Conservation (phyloP, 1,284 basidiomycete species). For the Golubevia pallescens region DNA sequence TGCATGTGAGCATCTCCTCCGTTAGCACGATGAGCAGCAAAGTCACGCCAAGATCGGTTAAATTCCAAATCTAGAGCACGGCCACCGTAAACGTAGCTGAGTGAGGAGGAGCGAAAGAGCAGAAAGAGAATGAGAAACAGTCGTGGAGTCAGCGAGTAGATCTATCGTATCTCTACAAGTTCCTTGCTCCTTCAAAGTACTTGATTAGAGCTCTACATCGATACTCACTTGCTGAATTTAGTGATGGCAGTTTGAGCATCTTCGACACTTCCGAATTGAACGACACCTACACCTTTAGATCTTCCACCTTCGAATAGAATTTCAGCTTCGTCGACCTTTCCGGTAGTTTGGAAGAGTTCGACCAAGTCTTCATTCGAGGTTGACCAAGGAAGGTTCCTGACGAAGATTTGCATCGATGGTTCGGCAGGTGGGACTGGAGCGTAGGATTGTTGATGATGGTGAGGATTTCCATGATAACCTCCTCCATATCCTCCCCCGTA, state of each 20-base stretch:
- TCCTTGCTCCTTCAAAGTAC: too few relatives aligned
- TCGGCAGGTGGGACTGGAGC: constrained; percentile 67
- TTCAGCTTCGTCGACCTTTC: constrained; percentile 89
- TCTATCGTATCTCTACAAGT: too few relatives aligned
- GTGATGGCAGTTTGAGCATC: constrained; percentile 90
- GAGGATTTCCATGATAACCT: too few relatives aligned
- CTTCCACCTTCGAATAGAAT: constrained; percentile 86
- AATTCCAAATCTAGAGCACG: constrained; percentile 46
- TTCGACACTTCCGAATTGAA: constrained; percentile 84
- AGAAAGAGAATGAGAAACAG: not conserved
- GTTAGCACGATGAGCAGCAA: constrained; percentile 12
- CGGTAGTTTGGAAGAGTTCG: constrained; percentile 96
- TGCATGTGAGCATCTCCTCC: not conserved
- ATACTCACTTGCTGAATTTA: constrained; percentile 33
- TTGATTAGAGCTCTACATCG: too few relatives aligned
- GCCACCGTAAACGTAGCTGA: constrained; percentile 49
- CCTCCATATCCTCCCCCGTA: constrained; percentile 58
- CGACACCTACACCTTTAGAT: constrained; percentile 90
- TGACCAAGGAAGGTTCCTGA: constrained; percentile 95
- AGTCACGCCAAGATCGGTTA: constrained; percentile 43
- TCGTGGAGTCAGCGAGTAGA: not conserved
- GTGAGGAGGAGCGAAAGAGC: not conserved
- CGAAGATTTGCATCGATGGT: constrained; percentile 94
- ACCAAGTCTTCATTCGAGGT: constrained; percentile 98
- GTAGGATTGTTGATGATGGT: too few relatives aligned